These are phyloP conservation scores for Flaveria linearis DNA, from an alignment of 129 eudicot genomes.

Conservation along the genomic window DNA sequence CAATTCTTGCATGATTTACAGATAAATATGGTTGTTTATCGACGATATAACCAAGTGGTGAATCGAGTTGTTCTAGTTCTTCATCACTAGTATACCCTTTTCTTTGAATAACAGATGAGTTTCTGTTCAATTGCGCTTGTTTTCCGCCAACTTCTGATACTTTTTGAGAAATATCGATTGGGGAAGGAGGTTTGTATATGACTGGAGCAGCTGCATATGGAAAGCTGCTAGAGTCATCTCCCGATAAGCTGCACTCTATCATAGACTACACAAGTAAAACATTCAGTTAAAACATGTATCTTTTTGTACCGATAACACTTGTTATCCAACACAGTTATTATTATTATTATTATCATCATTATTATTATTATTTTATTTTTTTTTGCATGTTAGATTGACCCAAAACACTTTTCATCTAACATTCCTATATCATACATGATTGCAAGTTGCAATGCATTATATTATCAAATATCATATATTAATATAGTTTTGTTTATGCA, in stretches of 20 bases:
- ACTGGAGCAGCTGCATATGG: slow-evolving; percentile 75
- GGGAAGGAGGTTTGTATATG: slow-evolving; percentile 63
- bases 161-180: slow-evolving; percentile 56
- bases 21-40: slow-evolving; percentile 53
- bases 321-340: too few relatives aligned
- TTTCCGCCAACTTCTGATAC: slow-evolving; percentile 54
- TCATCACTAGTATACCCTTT: slow-evolving; percentile 98
- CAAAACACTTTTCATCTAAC: background rate
- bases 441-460: too few relatives aligned
- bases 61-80: slow-evolving; percentile 76
- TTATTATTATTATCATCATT: too few relatives aligned
- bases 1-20: slow-evolving; percentile 36
- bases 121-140: slow-evolving; percentile 49
- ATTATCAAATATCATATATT: background rate
- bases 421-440: too few relatives aligned
- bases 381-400: too few relatives aligned
- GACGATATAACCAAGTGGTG: slow-evolving; percentile 59
- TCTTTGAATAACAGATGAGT: slow-evolving; percentile 60
- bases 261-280: slow-evolving; percentile 48
- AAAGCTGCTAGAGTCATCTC: slow-evolving; percentile 59
- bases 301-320: background rate
- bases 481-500: background rate
- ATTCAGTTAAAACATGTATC: background rate
- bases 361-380: too few relatives aligned
- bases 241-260: slow-evolving; percentile 68